Conservation (phyloP, 208 protist species). For the Porcisia deanei region DNA sequence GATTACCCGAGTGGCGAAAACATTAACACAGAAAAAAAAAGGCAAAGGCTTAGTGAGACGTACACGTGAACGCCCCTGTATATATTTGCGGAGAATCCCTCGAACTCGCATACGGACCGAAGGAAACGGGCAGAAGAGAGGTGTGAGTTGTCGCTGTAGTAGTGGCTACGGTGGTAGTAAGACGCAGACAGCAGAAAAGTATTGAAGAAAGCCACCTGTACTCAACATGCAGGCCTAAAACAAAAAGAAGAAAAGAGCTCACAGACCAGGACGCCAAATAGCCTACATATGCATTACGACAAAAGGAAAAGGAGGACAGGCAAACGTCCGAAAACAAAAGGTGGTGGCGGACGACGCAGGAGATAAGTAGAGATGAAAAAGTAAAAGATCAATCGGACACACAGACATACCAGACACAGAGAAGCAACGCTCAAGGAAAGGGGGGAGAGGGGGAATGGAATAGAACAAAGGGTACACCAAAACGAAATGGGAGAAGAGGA, state of each 20-base stretch:
- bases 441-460: background rate
- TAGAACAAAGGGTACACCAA: slow-evolving; percentile 2
- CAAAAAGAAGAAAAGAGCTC: background rate
- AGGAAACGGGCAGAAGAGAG: too few relatives aligned
- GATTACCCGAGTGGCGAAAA: background rate
- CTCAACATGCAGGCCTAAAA: background rate
- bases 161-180: too few relatives aligned
- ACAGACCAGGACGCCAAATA: background rate
- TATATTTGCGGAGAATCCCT: too few relatives aligned
- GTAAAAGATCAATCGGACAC: background rate
- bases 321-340: background rate
- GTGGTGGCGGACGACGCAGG: background rate
- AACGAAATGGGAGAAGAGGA: slow-evolving; percentile 5
- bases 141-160: too few relatives aligned
- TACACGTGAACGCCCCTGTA: too few relatives aligned
- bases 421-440: background rate
- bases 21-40: slow-evolving; percentile 18
- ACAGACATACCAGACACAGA: background rate
- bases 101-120: too few relatives aligned
- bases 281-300: too few relatives aligned
- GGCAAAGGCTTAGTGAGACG: background rate
- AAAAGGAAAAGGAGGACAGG: slow-evolving; percentile 15
- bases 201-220: background rate
- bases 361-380: background rate
- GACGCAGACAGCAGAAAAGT: background rate